A percentile compares a stretch with the other conserved stretches of the same genome.
These are phyloP conservation scores for Ganoderma sinense DNA, from an alignment of 1,284 basidiomycete species.

Conservation along the genomic window DNA sequence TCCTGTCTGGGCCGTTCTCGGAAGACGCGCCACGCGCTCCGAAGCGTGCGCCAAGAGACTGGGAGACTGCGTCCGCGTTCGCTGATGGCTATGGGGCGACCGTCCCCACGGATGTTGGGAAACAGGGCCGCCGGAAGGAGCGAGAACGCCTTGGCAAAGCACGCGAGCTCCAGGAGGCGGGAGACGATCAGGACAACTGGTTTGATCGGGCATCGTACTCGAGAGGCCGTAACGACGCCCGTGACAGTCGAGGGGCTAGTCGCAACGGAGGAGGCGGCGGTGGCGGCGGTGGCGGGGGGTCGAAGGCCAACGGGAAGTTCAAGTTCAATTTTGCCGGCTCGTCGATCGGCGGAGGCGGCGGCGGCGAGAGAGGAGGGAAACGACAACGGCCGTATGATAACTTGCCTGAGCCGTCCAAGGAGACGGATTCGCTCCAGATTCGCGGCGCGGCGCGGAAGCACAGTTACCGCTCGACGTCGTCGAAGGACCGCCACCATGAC, in stretches of 20 bases:
- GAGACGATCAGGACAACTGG: slow-evolving; percentile 68
- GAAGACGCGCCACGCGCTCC: slow-evolving; percentile 45
- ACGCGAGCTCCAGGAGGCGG: slow-evolving; percentile 51
- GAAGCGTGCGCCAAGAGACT: slow-evolving; percentile 36
- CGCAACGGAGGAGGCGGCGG: slow-evolving; percentile 14
- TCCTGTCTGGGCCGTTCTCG: slow-evolving; percentile 78
- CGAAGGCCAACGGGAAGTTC: slow-evolving; percentile 35
- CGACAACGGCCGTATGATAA: slow-evolving; percentile 34
- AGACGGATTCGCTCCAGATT: slow-evolving; percentile 41
- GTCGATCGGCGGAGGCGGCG: slow-evolving; percentile 12
- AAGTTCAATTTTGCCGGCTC: slow-evolving; percentile 45
- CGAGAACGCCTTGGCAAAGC: slow-evolving; percentile 60
- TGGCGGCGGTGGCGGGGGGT: slow-evolving; percentile 2
- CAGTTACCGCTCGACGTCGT: slow-evolving; percentile 30
- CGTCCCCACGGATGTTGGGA: slow-evolving; percentile 69
- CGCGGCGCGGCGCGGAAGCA: slow-evolving; percentile 35
- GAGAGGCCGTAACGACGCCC: slow-evolving; percentile 18
- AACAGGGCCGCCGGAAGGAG: slow-evolving; percentile 65
- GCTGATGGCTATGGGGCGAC: slow-evolving; percentile 52
- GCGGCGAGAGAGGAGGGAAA: slow-evolving; percentile 22
- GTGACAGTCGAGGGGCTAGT: slow-evolving; percentile 2
- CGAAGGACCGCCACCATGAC: slow-evolving; percentile 18
- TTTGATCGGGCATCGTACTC: slow-evolving; percentile 47
- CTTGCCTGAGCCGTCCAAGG: slow-evolving; percentile 35
- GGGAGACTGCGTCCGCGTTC: slow-evolving; percentile 42